phyloP scores from a whole-genome alignment of 2,329 filamentous ascomycete genomes.

The Juglanconis oblonga region DNA sequence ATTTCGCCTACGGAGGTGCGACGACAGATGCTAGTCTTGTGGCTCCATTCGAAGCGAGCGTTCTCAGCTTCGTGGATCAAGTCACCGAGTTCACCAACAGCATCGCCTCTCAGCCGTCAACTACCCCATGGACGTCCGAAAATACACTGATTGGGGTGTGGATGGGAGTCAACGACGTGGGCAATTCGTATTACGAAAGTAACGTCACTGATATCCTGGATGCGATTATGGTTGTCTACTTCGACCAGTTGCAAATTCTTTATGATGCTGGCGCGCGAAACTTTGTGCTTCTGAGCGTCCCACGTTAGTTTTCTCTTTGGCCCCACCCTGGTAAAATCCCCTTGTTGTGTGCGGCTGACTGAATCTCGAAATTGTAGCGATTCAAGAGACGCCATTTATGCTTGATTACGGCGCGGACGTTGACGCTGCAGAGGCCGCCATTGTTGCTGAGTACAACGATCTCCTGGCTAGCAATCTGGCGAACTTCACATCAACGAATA shows the following conservation, averaged over 20 bases:
- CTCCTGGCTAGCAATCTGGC: constrained; percentile 27
- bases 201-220: constrained; percentile 31
- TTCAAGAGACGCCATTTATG: constrained; percentile 37
- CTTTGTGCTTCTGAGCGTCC: constrained; percentile 58
- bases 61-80: constrained; percentile 52
- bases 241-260: constrained; percentile 39
- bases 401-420: constrained; percentile 23
- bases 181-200: constrained; percentile 40
- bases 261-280: constrained; percentile 53
- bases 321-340: rapidly evolving
- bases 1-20: constrained; percentile 49
- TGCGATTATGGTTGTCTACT: constrained; percentile 42
- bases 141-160: constrained; percentile 48
- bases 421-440: constrained; percentile 27
- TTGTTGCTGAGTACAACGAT: constrained; percentile 38
- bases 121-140: constrained; percentile 39
- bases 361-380: constrained; percentile 28
- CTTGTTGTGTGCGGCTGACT: neutral
- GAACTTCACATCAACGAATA: constrained; percentile 33
- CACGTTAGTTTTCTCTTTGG: constrained; percentile 31
- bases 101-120: constrained; percentile 31
- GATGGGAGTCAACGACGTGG: constrained; percentile 44
- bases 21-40: constrained; percentile 48
- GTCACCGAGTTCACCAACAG: constrained; percentile 37
- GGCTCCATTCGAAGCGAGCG: constrained; percentile 42